phyloP scores from a whole-genome alignment of 2,329 filamentous ascomycete genomes.

The Scytalidium sp. region DNA sequence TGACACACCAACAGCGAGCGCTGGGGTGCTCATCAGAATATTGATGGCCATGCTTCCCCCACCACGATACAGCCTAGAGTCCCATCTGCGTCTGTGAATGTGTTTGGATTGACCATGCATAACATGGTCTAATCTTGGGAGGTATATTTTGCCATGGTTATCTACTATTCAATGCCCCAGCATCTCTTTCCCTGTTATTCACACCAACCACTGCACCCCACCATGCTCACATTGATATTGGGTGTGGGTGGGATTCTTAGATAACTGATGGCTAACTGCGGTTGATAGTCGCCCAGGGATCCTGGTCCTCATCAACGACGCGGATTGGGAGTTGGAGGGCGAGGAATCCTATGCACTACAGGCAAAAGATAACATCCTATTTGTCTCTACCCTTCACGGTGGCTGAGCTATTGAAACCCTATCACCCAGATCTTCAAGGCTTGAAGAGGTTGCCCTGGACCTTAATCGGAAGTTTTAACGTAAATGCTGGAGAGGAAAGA shows the following conservation, averaged over 20 bases:
- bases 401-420: slow-evolving; percentile 56
- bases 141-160: neutral
- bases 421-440: slow-evolving; percentile 4
- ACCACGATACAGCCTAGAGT: too few species aligned
- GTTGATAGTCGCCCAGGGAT: slow-evolving; percentile 80
- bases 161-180: neutral
- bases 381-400: slow-evolving; percentile 94
- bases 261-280: neutral
- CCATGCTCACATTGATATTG: neutral
- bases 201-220: neutral
- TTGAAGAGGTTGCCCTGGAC: too few species aligned
- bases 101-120: too few species aligned
- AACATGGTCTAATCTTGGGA: too few species aligned
- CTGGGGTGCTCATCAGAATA: too few species aligned
- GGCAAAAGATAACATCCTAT: slow-evolving; percentile 81
- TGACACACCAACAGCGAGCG: too few species aligned
- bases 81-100: too few species aligned
- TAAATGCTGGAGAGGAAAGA: too few species aligned
- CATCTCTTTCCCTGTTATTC: neutral
- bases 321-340: slow-evolving; percentile 96
- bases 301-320: slow-evolving; percentile 94
- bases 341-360: slow-evolving; percentile 88
- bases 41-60: too few species aligned
- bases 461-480: too few species aligned
- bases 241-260: neutral